Base-by-base conservation (phyloP, 257 asterid genomes). In the Agastache rugosa region DNA sequence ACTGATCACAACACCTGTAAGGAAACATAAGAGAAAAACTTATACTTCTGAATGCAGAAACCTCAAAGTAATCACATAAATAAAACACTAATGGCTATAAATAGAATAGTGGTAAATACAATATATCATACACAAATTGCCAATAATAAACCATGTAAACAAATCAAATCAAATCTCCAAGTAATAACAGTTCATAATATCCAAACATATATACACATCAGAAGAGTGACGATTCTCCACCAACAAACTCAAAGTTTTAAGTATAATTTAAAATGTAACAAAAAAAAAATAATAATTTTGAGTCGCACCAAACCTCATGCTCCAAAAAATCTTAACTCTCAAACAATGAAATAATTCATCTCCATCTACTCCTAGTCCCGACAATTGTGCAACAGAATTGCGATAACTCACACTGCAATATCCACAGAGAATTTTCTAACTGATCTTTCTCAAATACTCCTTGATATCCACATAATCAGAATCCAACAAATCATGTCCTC, bases 1-100 rank as follows among this genome's bases (percentile, higher is more conserved):
- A 95, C 99, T 95, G 87, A 67, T 66, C 25, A 73, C 39, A 71
- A 72, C 67, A 85, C 72, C 99, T 95, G 90, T 69, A 79, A 72
- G 71, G 56, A 55, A 64, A 58, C 53, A 72, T 19, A 68, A 39
- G 1, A 54, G 3, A n/a, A 47, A 51, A 63, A 58, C 6, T 35
- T 35, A 19, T 34, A 37, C 66, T 59, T 35, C 22, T 50, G 35
- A 42, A 25, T 67, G 74, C 8, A 10, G 51, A 73, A 17, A 56
- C 11, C 17, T 0, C 20, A 73, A 50, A 62, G 19, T 51, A 42
- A 63, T 71, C 45, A 25, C 51, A 44, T 11, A 12, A 45, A 5
- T 17, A 17, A 66, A 72, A 42, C 67, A 9, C 66, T 48, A 11
- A 6, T 4, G 35, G 60, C 58, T 41, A 41, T 1, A 6, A 19